Evolutionary conservation across 345 rosid species (phyloP), one percentile per base, ranked within the genome.

Genomic region (Salix exigua): DNA sequence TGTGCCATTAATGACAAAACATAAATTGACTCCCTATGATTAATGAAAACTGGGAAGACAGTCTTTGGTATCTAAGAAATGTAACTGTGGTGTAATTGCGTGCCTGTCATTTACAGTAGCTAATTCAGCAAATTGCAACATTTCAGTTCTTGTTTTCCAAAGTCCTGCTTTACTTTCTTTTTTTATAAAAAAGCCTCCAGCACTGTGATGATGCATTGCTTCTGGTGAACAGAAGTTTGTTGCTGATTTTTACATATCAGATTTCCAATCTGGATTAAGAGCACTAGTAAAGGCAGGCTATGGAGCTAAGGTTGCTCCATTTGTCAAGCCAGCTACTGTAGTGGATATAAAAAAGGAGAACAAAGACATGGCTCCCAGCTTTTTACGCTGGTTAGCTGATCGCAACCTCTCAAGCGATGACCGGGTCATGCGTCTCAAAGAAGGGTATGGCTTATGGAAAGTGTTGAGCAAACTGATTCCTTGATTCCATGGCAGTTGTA

Each of bases 281-380:
- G 98, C 98, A 61, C 73, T 91, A 76, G 97, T 94, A 66, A 92
- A 92, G 86, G 97, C 97, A 3, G 98, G 98, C 38, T 87, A 88
- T 74, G 98, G 98, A 74, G 88, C 98, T 6, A 91, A 90, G 88
- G 95, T 94, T 82, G 85, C 97, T 77, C 89, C 97, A 4, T 91
- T 91, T 82, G 96, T 91, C 70, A 80, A 81, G 75, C 90, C 95
- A 40, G 55, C 89, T 60, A 87, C 94, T 25, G 92, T 91, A 30
- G 95, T 84, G 68, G 90, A 92, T 73, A 89, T 90, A 23, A 89
- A 84, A 37, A 83, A 82, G 77, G 85, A 85, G 75, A 92, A 87
- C 72, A 87, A 69, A 46, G 94, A 91, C 64, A 76, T 90, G 42
- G 91, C 97, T 79, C 97, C 98, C 23, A 82, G 84, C 83, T 94